Evolutionary conservation across 2,329 filamentous ascomycete species (phyloP).

Genomic region (Cadophora malorum): DNA sequence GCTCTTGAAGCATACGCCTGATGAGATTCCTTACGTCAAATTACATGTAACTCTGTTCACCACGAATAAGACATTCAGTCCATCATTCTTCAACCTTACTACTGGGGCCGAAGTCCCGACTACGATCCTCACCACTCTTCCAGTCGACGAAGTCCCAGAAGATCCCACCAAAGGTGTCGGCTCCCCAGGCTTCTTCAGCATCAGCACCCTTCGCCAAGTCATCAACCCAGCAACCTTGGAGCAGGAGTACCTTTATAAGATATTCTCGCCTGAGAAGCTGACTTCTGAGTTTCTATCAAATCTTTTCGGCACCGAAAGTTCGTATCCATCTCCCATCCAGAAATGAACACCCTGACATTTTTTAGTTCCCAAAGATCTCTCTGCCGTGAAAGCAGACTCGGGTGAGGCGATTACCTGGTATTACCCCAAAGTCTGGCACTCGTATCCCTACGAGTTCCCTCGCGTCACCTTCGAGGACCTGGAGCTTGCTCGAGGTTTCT

Average conservation of each 20-base stretch:
- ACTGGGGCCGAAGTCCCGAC: slow-evolving; percentile 67
- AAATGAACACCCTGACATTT: slow-evolving; percentile 39
- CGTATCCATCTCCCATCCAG: slow-evolving; percentile 29
- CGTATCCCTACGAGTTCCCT: slow-evolving; percentile 86
- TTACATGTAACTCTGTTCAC: slow-evolving; percentile 91
- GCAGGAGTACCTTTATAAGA: slow-evolving; percentile 68
- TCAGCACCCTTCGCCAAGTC: slow-evolving; percentile 73
- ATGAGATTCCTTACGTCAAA: slow-evolving; percentile 82
- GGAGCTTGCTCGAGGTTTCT: slow-evolving; percentile 69
- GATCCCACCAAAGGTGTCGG: slow-evolving; percentile 67
- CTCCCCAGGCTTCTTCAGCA: slow-evolving; percentile 81
- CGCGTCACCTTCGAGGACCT: slow-evolving; percentile 87
- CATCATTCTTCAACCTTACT: slow-evolving; percentile 73
- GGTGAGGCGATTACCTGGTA: slow-evolving; percentile 76
- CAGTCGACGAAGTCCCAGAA: slow-evolving; percentile 54
- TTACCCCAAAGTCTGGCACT: slow-evolving; percentile 77
- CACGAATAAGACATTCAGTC: slow-evolving; percentile 74
- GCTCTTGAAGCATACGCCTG: slow-evolving; percentile 73
- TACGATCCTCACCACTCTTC: slow-evolving; percentile 83
- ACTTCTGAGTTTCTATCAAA: slow-evolving; percentile 59
- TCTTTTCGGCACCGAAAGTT: slow-evolving; percentile 53
- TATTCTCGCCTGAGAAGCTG: slow-evolving; percentile 64
- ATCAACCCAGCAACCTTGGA: slow-evolving; percentile 63
- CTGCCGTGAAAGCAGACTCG: slow-evolving; percentile 33
- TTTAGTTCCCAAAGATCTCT: slow-evolving; percentile 39